Base-by-base conservation (phyloP, 2,329 filamentous ascomycete species). In the Claviceps digitariae region DNA sequence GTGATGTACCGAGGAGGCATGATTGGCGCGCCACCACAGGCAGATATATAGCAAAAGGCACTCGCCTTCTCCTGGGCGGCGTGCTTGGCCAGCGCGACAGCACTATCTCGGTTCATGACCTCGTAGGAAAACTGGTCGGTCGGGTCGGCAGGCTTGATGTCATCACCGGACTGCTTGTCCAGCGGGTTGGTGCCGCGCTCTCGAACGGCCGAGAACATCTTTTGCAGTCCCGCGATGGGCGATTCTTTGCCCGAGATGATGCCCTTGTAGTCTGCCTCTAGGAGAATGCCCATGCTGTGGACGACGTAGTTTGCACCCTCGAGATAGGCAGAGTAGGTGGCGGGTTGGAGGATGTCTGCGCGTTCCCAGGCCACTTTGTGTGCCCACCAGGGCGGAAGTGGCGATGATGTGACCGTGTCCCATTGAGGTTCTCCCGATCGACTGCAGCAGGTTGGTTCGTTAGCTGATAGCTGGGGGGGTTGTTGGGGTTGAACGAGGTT, bases 221-320 rank as follows among this genome's bases (percentile, higher is more conserved):
- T 83, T 57, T 81, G 79, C 15, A 98, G 73, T 1, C 89, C 91
- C 7, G 81, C 70, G 51, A 95, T 70, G n/a, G 89, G 82, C 0
- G 87, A 89, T 63, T 95, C 90, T 56, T 80, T 82, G 50, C 93
- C 93, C 21, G 82, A 84, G 27, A 98, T 67, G 17, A 95, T 84
- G 60, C 86, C 87, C 71, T 98, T 98, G 80, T 98, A 98, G 74
- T 98, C 93, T 50, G 90, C 90, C 73, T 98, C 93, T 10, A 98
- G 80, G 20, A 98, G 77, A 62, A 98, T 96, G 10, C 93, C 93
- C 85, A 97, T 90, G 63, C 79, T 89, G 75, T 98, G 93, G 48
- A 98, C 85, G 27, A 97, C 90, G 54, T 83, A 90, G 66, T 89
- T 82, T 56, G 90, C 87, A 54, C 79, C 81, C 59, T 81, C 78